A percentile compares a stretch with the other conserved stretches of the same genome.
These are phyloP conservation scores for Punica granatum DNA, from an alignment of 345 rosid species.

Conservation along the genomic window DNA sequence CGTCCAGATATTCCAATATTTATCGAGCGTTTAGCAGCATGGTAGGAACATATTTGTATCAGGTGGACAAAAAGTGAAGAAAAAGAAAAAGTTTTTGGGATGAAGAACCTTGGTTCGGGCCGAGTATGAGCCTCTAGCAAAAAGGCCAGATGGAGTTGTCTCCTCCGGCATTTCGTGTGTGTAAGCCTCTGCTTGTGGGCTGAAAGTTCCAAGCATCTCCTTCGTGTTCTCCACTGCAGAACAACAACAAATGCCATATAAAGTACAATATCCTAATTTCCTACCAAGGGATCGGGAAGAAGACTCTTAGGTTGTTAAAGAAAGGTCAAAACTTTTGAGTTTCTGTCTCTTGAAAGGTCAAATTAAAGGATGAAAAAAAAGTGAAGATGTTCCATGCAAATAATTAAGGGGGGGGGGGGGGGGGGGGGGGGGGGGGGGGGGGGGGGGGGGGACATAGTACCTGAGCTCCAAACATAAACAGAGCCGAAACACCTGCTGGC, in stretches of 20 bases:
- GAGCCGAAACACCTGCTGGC: background rate
- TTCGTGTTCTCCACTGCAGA: slow-evolving; percentile 68
- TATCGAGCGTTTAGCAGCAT: background rate
- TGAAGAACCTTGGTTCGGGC: slow-evolving; percentile 67
- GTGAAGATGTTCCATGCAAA: no score
- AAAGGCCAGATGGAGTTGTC: slow-evolving; percentile 80
- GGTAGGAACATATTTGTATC: background rate
- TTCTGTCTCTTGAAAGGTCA: background rate
- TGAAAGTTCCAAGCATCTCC: slow-evolving; percentile 90
- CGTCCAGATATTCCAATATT: background rate
- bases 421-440: no score
- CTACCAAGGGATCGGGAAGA: background rate
- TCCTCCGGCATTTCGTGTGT: slow-evolving; percentile 73
- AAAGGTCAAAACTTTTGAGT: background rate
- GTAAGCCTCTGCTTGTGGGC: slow-evolving; percentile 87
- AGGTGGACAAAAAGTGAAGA: background rate
- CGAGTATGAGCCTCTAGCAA: slow-evolving; percentile 79
- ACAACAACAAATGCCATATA: background rate
- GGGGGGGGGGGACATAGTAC: no score
- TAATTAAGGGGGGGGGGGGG: no score
- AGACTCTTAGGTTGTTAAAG: background rate
- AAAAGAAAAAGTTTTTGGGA: background rate
- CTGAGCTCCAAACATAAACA: background rate
- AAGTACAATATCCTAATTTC: background rate
- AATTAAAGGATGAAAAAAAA: slow-evolving; percentile 6